Percentiles rank a stretch among this genome's conserved stretches.
Conservation (phyloP, 1,284 basidiomycete genomes). For the Sphagnurus paluster region DNA sequence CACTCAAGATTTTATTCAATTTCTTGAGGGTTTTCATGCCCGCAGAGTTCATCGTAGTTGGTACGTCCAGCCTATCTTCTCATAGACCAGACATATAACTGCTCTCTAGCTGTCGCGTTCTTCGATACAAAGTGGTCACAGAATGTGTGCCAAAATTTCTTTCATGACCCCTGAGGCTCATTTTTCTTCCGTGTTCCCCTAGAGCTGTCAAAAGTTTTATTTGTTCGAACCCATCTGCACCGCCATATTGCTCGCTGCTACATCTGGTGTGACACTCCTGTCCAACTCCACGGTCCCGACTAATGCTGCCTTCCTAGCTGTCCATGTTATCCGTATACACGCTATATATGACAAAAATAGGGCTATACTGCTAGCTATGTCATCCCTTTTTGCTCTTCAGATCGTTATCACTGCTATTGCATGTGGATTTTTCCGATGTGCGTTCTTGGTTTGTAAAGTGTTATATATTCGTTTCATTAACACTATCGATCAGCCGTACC, state of each 20-base stretch:
- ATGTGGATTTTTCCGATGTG: slow-evolving; percentile 76
- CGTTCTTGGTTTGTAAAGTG: no score
- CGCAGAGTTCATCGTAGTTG: slow-evolving; percentile 71
- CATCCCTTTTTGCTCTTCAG: slow-evolving; percentile 61
- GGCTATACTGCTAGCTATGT: slow-evolving; percentile 54
- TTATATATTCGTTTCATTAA: no score
- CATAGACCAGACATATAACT: slow-evolving; percentile 11
- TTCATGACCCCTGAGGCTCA: not conserved
- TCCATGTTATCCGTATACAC: slow-evolving; percentile 73
- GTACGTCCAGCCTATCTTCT: slow-evolving; percentile 30
- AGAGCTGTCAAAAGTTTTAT: slow-evolving; percentile 71
- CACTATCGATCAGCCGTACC: slow-evolving; percentile 58
- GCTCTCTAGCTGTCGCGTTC: slow-evolving; percentile 66
- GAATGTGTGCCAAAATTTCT: slow-evolving; percentile 36
- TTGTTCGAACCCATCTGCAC: slow-evolving; percentile 84
- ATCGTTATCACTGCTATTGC: slow-evolving; percentile 66
- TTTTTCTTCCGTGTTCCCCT: not conserved
- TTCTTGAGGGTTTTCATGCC: slow-evolving; percentile 76
- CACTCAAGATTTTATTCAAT: slow-evolving; percentile 73
- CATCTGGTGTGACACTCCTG: slow-evolving; percentile 44
- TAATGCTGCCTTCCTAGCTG: slow-evolving; percentile 35
- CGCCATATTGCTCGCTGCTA: slow-evolving; percentile 68
- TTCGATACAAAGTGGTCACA: slow-evolving; percentile 71
- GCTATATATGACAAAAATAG: slow-evolving; percentile 71
- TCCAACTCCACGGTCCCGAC: slow-evolving; percentile 7